Percentiles rank a stretch among this genome's conserved stretches.
These are phyloP conservation scores for Kazachstania taianensis DNA, from an alignment of 805 yeast species.

Conservation along the genomic window DNA sequence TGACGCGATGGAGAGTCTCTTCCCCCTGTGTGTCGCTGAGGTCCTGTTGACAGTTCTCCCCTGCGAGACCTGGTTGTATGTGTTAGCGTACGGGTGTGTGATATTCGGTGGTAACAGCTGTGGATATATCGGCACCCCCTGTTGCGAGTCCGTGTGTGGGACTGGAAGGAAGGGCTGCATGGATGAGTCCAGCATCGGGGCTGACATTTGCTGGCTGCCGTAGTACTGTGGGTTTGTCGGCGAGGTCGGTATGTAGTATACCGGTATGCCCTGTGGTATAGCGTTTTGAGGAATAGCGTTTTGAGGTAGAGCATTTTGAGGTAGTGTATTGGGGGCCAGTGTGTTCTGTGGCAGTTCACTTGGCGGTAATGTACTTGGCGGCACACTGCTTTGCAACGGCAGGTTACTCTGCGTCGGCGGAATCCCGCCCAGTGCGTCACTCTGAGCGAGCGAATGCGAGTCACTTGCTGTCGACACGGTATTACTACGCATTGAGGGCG, in stretches of 20 bases:
- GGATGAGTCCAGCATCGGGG: conserved; percentile 21
- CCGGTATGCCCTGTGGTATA: too few species aligned
- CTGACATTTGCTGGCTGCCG: background rate
- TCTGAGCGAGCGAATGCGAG: background rate
- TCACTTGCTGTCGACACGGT: background rate
- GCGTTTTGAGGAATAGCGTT: too few species aligned
- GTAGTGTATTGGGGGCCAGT: background rate
- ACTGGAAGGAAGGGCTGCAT: conserved; percentile 22
- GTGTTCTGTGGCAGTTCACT: too few species aligned
- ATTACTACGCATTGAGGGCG: background rate
- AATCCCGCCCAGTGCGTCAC: too few species aligned
- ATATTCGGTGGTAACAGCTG: conserved; percentile 10
- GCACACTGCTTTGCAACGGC: background rate
- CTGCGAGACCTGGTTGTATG: conserved; percentile 3
- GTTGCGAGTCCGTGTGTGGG: conserved; percentile 11
- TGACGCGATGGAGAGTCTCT: conserved; percentile 23
- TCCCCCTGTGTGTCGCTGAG: conserved; percentile 21
- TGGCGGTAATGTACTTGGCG: background rate
- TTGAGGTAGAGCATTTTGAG: too few species aligned
- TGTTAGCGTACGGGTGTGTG: background rate
- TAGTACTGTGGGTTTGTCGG: conserved; percentile 7
- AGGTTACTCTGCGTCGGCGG: background rate
- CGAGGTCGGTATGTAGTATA: conserved; percentile 14
- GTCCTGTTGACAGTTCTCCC: conserved; percentile 18
- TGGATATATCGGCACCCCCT: conserved; percentile 1